Evolutionary conservation across 495 filamentous ascomycete genomes (phyloP), one percentile per base, ranked within the genome.

Genomic region (Monascus purpureus): DNA sequence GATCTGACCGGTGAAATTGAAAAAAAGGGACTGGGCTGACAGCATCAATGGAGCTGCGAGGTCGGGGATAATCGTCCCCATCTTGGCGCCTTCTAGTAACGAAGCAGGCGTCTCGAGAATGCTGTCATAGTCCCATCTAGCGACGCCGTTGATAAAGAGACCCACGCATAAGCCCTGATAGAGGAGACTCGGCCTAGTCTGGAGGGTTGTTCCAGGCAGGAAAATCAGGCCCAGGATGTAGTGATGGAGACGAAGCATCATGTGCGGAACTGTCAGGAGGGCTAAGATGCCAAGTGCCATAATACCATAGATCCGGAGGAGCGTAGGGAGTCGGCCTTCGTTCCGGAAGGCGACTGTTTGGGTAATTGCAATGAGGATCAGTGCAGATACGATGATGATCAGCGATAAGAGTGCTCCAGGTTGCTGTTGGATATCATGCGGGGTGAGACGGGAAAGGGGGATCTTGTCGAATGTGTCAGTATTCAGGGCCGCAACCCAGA

Each of bases 391-490:
- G 31, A 87, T 72, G 27, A 73, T 59, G 8, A 70, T 61, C 13
- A 88, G 62, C 6, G 81, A 77, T 1, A 63, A 60, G 30, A 74
- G 63, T 2, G 82, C 82, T 3, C 80, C 80, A 1, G 79, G 80
- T 40, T 87, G 78, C 38, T 86, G 77, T 20, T 70, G 42, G 20
- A 90, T 60, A 39, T 88, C 82, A 38, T 79, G 73, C 0, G 67
- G 62, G 1, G 78, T 87, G 9, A 90, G 61, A 13, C 82, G 70
- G 25, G 73, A 68, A 43, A 90, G 78, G 3, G 82, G 82, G 44
- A 90, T 80, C 6, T 53, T 55, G 41, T 82, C 78, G 41, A 90
- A 72, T 4, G 82, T 85, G 41, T 82, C 71, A 35, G 81, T 85
- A 24, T 72, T 75, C 19, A 88, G 55, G 6, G 80, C 77, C 17